A percentile compares a stretch with the other conserved stretches of the same genome.
Conservation (phyloP, 2,329 filamentous ascomycete genomes). For the Epicoccum sorghinum region DNA sequence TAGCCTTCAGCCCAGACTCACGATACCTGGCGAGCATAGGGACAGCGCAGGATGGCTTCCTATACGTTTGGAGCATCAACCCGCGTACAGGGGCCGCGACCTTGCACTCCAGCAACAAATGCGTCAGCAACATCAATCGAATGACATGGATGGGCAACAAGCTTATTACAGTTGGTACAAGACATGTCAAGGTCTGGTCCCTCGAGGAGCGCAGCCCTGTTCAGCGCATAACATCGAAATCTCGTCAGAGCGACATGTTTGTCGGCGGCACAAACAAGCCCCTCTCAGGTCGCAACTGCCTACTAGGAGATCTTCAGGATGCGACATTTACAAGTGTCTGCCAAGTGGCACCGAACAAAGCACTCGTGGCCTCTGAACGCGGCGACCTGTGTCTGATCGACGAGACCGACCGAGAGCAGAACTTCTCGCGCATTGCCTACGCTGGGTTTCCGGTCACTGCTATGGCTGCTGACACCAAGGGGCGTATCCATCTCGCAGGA, state of each 20-base stretch:
- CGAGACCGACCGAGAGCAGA: conserved; percentile 74
- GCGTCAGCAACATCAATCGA: conserved; percentile 81
- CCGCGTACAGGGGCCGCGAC: conserved; percentile 79
- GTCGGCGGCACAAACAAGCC: conserved; percentile 60
- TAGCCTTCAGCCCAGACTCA: conserved; percentile 89
- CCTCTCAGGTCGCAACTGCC: conserved; percentile 82
- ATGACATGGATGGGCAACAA: conserved; percentile 90
- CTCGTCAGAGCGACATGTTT: conserved; percentile 48
- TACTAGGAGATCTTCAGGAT: conserved; percentile 82
- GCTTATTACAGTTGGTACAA: conserved; percentile 84
- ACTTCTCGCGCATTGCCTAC: conserved; percentile 69
- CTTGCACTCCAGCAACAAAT: conserved; percentile 87
- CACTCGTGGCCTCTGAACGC: conserved; percentile 83
- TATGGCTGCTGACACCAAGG: conserved; percentile 64
- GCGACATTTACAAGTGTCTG: conserved; percentile 82
- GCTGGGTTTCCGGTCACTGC: conserved; percentile 73
- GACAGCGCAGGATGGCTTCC: conserved; percentile 87
- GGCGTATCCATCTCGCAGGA: conserved; percentile 71
- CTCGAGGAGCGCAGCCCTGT: conserved; percentile 66
- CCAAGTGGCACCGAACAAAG: conserved; percentile 72
- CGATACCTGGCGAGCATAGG: conserved; percentile 88
- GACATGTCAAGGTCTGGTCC: conserved; percentile 93
- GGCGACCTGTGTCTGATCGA: conserved; percentile 91
- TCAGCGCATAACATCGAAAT: conserved; percentile 57
- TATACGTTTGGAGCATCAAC: conserved; percentile 90